Percentiles rank a stretch among this genome's conserved stretches.
These are phyloP conservation scores for Buxus sempervirens DNA, from an alignment of 164 flowering plant species.

Conservation along the genomic window DNA sequence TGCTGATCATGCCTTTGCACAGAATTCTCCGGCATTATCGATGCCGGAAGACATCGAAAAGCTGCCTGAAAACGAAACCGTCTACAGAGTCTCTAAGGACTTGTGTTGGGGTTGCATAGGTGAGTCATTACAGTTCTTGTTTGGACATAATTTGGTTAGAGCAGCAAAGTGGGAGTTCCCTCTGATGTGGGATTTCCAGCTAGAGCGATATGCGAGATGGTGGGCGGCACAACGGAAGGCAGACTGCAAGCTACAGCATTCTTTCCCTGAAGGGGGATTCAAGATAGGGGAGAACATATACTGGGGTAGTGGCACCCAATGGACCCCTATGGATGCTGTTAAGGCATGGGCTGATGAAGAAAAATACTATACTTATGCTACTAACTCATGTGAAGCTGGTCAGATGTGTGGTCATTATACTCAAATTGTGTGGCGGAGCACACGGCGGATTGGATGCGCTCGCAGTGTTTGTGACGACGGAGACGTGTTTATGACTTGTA, in stretches of 20 bases:
- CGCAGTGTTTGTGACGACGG: conserved; percentile 69
- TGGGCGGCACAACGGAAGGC: conserved; percentile 61
- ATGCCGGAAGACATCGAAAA: neutral
- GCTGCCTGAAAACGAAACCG: conserved; percentile 19
- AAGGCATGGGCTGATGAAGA: conserved; percentile 73
- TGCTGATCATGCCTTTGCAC: neutral
- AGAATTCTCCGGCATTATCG: neutral
- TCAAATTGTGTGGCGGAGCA: conserved; percentile 80
- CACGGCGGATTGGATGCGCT: conserved; percentile 72
- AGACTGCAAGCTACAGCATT: conserved; percentile 70
- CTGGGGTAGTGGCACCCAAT: conserved; percentile 74
- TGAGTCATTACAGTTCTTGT: conserved; percentile 52
- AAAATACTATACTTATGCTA: conserved; percentile 53
- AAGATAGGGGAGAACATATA: conserved; percentile 80
- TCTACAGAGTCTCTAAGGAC: conserved; percentile 22
- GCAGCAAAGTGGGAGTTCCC: conserved; percentile 71
- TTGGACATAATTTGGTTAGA: conserved; percentile 63
- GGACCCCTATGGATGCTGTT: conserved; percentile 79
- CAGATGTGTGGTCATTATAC: conserved; percentile 87
- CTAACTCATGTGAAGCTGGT: conserved; percentile 51
- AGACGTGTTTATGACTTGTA: conserved; percentile 87
- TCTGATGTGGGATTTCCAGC: conserved; percentile 54
- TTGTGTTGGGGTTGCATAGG: conserved; percentile 30
- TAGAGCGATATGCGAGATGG: conserved; percentile 64
- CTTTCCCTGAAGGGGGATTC: conserved; percentile 45